Evolutionary conservation across 805 yeast species (phyloP), one percentile per base, ranked within the genome.

Genomic region (Kuraishia borneana): DNA sequence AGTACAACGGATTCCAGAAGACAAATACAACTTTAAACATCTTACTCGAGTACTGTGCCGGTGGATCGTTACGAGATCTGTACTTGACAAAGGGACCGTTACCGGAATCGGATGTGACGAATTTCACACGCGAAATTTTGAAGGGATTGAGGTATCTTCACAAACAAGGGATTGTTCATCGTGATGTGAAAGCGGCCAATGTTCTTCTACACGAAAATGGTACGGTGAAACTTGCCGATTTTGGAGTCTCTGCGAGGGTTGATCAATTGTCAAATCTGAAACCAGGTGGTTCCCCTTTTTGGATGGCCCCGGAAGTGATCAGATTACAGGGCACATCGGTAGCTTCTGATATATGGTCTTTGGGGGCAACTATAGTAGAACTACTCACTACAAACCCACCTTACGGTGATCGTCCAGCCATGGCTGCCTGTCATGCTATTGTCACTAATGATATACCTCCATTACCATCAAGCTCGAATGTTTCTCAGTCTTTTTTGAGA

Each of bases 301-400:
- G 97, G 97, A 88, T 92, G 96, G 96, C 98, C 0, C 98, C 98
- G 0, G 98, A 92, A 50, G 76, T 94, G 2, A 82, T 92, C 3
- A 64, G 78, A 28, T 76, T 85, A 45, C 83, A 80, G 47, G 94
- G 94, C 3, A 81, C 89, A 2, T 78, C 94, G 7, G 74, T 89
- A 0, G 81, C 94, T 2, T 83, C 95, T 2, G 98, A 92, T 58
- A 73, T 83, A 20, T 83, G 92, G 97, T 83, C 95, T 6, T 56
- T 92, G 19, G 98, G 97, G 3, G 94, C 96, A n/a, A 89, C 97
- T 0, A 71, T 88, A 3, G 73, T 89, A 2, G 98, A 92, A 53
- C 61, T 92, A 28, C 60, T 84, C 34, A 80, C 95, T 0, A 94
- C 85, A 0, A 68, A 73, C 33, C 97, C 98, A 0, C 96, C 96